These are phyloP conservation scores for Craterostigma plantagineum DNA, from an alignment of 257 asterid species.

Conservation along the genomic window DNA sequence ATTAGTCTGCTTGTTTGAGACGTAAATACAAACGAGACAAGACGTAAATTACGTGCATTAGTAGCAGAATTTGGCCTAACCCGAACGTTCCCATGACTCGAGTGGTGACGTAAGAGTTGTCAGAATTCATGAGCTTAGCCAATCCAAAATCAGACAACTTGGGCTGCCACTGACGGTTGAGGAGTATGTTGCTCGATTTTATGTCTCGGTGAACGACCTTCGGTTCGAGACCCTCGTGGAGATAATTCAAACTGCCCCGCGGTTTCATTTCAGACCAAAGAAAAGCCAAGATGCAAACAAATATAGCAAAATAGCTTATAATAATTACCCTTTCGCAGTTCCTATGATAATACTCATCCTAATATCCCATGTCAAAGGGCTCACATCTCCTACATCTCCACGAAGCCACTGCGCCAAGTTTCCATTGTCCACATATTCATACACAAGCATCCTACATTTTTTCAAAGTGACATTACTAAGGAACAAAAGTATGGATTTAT, in stretches of 20 bases:
- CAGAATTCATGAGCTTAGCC: slow-evolving; percentile 2
- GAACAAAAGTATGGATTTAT: background rate
- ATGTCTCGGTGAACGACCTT: slow-evolving; percentile 99
- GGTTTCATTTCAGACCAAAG: too few species aligned
- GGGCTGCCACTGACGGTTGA: slow-evolving; percentile 6
- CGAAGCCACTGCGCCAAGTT: slow-evolving; percentile 97
- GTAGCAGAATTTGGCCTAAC: background rate
- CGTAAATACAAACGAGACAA: too few species aligned
- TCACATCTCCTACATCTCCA: slow-evolving; percentile 90
- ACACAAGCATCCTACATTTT: slow-evolving; percentile 66
- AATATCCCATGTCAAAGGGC: slow-evolving; percentile 91
- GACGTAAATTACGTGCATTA: too few species aligned
- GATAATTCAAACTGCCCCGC: slow-evolving; percentile 75
- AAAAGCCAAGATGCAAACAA: background rate
- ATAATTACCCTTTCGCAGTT: slow-evolving; percentile 66
- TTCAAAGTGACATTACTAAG: background rate
- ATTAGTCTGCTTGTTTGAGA: too few species aligned
- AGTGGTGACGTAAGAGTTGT: slow-evolving; percentile 3
- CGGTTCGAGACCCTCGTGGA: slow-evolving; percentile 96
- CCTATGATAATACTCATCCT: slow-evolving; percentile 76
- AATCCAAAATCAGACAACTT: slow-evolving; percentile 5
- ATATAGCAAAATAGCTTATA: background rate
- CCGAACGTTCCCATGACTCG: slow-evolving; percentile 5
- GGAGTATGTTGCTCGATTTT: slow-evolving; percentile 75
- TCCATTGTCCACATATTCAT: slow-evolving; percentile 89